A percentile compares a stretch with the other conserved stretches of the same genome.
These are phyloP conservation scores for Podila epigama DNA, from an alignment of 192 early-diverging fungal genomes.

Conservation along the genomic window DNA sequence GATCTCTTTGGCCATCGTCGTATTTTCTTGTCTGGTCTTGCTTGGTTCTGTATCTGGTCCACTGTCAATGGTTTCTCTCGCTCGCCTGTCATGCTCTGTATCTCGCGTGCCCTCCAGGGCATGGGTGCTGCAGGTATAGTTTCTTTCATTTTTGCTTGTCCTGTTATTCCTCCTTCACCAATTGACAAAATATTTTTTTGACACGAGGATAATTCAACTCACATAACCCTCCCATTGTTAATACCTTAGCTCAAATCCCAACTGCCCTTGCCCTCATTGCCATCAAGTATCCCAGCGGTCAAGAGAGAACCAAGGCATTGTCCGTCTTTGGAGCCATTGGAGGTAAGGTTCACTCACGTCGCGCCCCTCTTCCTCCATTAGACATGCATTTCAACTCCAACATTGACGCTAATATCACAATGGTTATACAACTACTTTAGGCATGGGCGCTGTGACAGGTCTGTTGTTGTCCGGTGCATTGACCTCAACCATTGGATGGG, in stretches of 20 bases:
- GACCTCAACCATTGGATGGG: conserved; percentile 50
- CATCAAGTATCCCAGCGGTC: conserved; percentile 38
- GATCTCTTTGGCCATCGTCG: conserved; percentile 53
- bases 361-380: too few relatives aligned
- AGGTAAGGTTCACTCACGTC: conserved; percentile 35
- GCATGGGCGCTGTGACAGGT: conserved; percentile 46
- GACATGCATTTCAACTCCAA: too few relatives aligned
- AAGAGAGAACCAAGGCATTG: conserved; percentile 28
- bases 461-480: conserved; percentile 45
- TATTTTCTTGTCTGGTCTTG: conserved; percentile 41
- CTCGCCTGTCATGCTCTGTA: conserved; percentile 43
- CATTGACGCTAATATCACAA: too few relatives aligned
- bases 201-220: background rate
- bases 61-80: conserved; percentile 47
- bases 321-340: conserved; percentile 48
- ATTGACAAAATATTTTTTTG: background rate
- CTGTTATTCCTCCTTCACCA: background rate
- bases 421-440: too few relatives aligned
- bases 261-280: conserved; percentile 45
- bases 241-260: conserved; percentile 30
- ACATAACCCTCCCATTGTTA: background rate
- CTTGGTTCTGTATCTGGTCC: conserved; percentile 41
- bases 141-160: background rate
- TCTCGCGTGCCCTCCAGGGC: conserved; percentile 50
- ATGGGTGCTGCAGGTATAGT: conserved; percentile 47